Conservation (phyloP, 305 asterid genomes). For the Fraxinus dipetala region DNA sequence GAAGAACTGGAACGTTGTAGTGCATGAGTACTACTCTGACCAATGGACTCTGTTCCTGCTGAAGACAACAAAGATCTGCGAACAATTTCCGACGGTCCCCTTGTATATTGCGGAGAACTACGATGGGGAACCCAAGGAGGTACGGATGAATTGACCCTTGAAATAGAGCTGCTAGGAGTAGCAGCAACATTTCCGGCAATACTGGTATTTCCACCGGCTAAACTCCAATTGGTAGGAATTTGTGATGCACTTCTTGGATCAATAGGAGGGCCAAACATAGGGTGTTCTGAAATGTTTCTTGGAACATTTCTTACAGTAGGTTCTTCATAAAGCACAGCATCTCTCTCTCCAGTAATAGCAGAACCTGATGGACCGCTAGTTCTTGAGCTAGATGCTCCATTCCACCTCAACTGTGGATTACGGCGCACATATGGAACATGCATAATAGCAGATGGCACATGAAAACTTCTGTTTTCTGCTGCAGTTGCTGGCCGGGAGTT, state of each 20-base stretch:
- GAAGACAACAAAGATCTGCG: conserved; percentile 38
- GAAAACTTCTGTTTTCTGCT: conserved; percentile 36
- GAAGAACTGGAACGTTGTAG: conserved; percentile 36
- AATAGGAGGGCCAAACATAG: conserved; percentile 52
- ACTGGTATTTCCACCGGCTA: conserved; percentile 41
- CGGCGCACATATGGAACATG: conserved; percentile 41
- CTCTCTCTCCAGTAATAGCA: conserved; percentile 38
- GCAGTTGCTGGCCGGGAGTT: conserved; percentile 41
- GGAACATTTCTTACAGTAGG: conserved; percentile 44
- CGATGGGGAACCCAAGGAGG: conserved; percentile 40
- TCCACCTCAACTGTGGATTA: conserved; percentile 55
- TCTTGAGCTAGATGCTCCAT: conserved; percentile 56
- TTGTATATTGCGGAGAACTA: conserved; percentile 38
- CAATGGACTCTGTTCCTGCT: conserved; percentile 38
- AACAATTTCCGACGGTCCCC: conserved; percentile 39
- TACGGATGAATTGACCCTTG: conserved; percentile 29
- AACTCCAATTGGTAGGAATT: conserved; percentile 49
- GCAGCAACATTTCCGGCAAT: conserved; percentile 40
- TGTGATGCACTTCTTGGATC: conserved; percentile 54
- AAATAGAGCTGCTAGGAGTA: conserved; percentile 40
- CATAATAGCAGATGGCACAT: conserved; percentile 33
- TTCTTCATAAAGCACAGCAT: conserved; percentile 36
- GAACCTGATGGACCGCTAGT: conserved; percentile 35
- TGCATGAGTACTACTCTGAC: conserved; percentile 40
- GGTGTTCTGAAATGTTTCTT: conserved; percentile 70